phyloP scores from a whole-genome alignment of 1,284 basidiomycete species.

The Sanghuangporus weigelae region DNA sequence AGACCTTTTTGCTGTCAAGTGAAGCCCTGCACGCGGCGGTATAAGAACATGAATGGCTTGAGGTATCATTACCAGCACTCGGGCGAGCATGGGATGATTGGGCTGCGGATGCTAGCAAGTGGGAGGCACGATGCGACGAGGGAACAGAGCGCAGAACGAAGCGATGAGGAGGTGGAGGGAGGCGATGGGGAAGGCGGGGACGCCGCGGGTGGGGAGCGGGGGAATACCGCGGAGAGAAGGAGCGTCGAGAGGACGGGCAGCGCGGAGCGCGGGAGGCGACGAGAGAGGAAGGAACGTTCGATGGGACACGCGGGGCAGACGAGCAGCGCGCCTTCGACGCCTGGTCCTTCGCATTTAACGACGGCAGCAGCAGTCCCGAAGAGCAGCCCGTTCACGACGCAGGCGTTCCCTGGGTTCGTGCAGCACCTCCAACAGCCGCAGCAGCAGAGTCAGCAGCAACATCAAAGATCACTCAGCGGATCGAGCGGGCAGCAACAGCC shows the following conservation, averaged over 20 bases:
- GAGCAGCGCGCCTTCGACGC: slow-evolving; percentile 13
- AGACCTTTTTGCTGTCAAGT: slow-evolving; percentile 87
- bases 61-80: slow-evolving; percentile 97
- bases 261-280: slow-evolving; percentile 16
- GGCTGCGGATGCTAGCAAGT: slow-evolving; percentile 77
- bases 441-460: not conserved
- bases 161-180: slow-evolving; percentile 6
- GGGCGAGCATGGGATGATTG: slow-evolving; percentile 89
- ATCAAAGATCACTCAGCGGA: not conserved
- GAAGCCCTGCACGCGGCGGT: slow-evolving; percentile 87
- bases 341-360: not conserved
- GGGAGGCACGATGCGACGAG: slow-evolving; percentile 67
- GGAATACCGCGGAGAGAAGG: not conserved
- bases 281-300: slow-evolving; percentile 21
- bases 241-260: not conserved
- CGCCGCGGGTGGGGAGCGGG: not conserved
- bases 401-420: slow-evolving; percentile 17
- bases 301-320: slow-evolving; percentile 20
- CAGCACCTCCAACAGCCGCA: not conserved
- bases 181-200: not conserved
- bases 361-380: slow-evolving; percentile 23
- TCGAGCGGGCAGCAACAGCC: not conserved
- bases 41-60: slow-evolving; percentile 98
- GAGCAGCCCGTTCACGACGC: slow-evolving; percentile 20
- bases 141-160: slow-evolving; percentile 10